phyloP scores from a whole-genome alignment of 768 basidiomycete genomes.

The Russula griseocarnosa region DNA sequence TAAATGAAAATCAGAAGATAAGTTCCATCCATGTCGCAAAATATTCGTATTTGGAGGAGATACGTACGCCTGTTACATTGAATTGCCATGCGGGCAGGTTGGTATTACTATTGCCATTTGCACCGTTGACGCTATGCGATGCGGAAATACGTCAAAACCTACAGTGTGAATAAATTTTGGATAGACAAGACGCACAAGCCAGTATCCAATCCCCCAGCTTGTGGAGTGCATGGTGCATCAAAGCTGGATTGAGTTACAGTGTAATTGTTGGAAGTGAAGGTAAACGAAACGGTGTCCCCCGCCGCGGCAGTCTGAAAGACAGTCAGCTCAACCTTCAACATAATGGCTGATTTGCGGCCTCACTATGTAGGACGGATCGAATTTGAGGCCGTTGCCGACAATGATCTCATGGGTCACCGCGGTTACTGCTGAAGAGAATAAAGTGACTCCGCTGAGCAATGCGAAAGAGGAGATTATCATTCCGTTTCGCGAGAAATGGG shows the following conservation, averaged over 20 bases:
- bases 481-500: neutral
- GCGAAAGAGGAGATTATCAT: constrained; percentile 5
- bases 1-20: constrained; percentile 1
- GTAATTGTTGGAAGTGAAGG: constrained; percentile 32
- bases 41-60: neutral
- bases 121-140: constrained; percentile 29
- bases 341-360: neutral
- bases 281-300: constrained; percentile 32
- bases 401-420: neutral
- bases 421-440: constrained; percentile 12
- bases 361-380: constrained; percentile 13
- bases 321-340: neutral
- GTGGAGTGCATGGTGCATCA: constrained; percentile 29
- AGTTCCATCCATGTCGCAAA: neutral
- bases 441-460: constrained; percentile 3
- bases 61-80: constrained; percentile 31
- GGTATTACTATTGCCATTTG: constrained; percentile 5
- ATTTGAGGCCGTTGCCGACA: constrained; percentile 12
- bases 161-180: neutral
- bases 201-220: constrained; percentile 32
- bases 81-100: constrained; percentile 23
- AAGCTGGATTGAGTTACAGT: constrained; percentile 34
- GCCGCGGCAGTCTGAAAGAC: constrained; percentile 17
- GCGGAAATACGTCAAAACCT: neutral
- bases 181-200: constrained; percentile 31